These are phyloP conservation scores for Diaporthe ampelina DNA, from an alignment of 2,329 filamentous ascomycete genomes.

Conservation along the genomic window DNA sequence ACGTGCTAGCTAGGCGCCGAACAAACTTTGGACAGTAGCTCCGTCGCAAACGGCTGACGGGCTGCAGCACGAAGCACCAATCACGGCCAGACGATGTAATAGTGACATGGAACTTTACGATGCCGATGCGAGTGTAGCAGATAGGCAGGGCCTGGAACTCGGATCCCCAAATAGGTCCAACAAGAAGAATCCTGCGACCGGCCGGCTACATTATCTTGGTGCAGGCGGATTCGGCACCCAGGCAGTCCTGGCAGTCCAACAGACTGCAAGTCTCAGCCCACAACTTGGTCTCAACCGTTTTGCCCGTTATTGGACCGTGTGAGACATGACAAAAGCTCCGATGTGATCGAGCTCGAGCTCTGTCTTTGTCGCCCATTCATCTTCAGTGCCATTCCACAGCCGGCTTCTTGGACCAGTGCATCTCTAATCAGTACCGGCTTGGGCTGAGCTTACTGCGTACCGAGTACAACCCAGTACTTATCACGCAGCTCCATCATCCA, in stretches of 20 bases:
- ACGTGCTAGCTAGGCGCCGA: neutral
- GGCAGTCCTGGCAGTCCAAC: neutral
- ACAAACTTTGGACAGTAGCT: conserved; percentile 2
- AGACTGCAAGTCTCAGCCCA: conserved; percentile 15
- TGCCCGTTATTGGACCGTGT: conserved; percentile 3
- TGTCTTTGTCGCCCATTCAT: neutral
- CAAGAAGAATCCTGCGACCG: neutral
- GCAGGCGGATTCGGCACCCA: conserved; percentile 12
- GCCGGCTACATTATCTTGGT: neutral
- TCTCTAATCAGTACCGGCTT: neutral
- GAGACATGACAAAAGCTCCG: neutral
- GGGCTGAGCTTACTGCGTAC: conserved; percentile 1
- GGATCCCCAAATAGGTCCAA: neutral
- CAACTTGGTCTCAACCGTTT: conserved; percentile 8
- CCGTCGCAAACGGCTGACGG: conserved; percentile 5
- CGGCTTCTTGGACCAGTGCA: neutral
- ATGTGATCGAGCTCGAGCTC: neutral
- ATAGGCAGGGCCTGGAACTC: neutral
- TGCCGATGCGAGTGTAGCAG: neutral
- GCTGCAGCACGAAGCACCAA: conserved; percentile 2
- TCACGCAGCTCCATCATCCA: conserved; percentile 23
- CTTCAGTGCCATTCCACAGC: neutral
- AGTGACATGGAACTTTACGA: conserved; percentile 19
- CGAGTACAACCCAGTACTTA: conserved; percentile 27
- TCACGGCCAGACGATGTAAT: conserved; percentile 3